Conservation (phyloP, 345 rosid genomes). For the Pelargonium nanum region DNA sequence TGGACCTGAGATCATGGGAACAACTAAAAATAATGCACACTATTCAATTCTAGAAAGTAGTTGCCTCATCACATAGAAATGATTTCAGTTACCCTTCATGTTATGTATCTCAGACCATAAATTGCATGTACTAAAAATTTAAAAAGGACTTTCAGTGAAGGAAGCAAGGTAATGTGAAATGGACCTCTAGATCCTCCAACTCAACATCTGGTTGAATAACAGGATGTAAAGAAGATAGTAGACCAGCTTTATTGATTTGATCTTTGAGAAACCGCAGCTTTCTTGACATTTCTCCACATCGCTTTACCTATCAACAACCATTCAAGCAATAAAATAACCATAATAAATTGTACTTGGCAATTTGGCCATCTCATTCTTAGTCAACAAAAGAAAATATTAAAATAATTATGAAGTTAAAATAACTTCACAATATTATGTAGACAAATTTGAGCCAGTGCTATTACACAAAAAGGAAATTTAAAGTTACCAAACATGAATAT, state of each 20-base stretch:
- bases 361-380: conserved; percentile 9
- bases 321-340: conserved; percentile 1
- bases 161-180: neutral
- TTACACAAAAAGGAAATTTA: neutral
- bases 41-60: neutral
- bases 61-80: neutral
- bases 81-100: neutral
- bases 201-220: conserved; percentile 64
- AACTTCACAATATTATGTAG: neutral
- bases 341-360: conserved; percentile 11
- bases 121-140: neutral
- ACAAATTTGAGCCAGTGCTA: neutral
- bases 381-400: neutral
- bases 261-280: conserved; percentile 81
- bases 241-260: conserved; percentile 83
- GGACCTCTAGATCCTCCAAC: conserved; percentile 85
- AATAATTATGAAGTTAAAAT: neutral
- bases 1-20: conserved; percentile 42
- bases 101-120: neutral
- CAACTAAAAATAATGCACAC: neutral
- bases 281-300: conserved; percentile 96
- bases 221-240: conserved; percentile 48
- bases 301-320: conserved; percentile 55
- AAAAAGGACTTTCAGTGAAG: neutral
- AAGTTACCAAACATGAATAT: neutral